Percentiles rank a stretch among this genome's conserved stretches.
Evolutionary conservation across 2,329 filamentous ascomycete species (phyloP).

Genomic region (Acrocalymma vagum): DNA sequence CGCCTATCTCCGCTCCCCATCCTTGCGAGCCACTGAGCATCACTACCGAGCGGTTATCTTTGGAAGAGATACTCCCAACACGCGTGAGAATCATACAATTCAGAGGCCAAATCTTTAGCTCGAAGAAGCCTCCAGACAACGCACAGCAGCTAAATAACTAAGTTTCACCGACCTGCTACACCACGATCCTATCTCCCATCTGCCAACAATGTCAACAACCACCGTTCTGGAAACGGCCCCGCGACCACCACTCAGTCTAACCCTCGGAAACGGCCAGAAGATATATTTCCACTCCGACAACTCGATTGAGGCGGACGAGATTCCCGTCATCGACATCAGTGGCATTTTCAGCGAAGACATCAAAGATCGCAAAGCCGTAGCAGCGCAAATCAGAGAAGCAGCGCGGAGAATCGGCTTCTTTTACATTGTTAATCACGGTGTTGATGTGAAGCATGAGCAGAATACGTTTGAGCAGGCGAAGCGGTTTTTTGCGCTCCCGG

Average conservation of each 20-base stretch:
- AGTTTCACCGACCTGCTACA: no score
- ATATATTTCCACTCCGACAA: slow-evolving; percentile 19
- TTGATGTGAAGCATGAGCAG: slow-evolving; percentile 48
- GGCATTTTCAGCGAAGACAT: slow-evolving; percentile 16
- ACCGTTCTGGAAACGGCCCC: slow-evolving; percentile 10
- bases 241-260: slow-evolving; percentile 12
- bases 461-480: slow-evolving; percentile 12
- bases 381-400: slow-evolving; percentile 27
- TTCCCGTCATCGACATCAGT: slow-evolving; percentile 21
- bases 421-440: slow-evolving; percentile 29
- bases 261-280: slow-evolving; percentile 20
- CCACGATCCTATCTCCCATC: no score
- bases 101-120: no score
- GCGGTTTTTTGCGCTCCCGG: slow-evolving; percentile 5
- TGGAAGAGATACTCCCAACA: no score
- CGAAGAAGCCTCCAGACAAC: no score
- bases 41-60: no score
- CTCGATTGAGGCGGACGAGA: slow-evolving; percentile 22
- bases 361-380: slow-evolving; percentile 37
- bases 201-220: slow-evolving; percentile 11
- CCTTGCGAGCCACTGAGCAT: no score
- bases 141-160: no score
- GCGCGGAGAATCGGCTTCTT: slow-evolving; percentile 20
- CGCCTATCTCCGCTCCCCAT: no score
- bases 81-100: no score